Percentiles rank a stretch among this genome's conserved stretches.
Conservation (phyloP, 352 stramenopile species). For the Phytopythium chamaehyphon region DNA sequence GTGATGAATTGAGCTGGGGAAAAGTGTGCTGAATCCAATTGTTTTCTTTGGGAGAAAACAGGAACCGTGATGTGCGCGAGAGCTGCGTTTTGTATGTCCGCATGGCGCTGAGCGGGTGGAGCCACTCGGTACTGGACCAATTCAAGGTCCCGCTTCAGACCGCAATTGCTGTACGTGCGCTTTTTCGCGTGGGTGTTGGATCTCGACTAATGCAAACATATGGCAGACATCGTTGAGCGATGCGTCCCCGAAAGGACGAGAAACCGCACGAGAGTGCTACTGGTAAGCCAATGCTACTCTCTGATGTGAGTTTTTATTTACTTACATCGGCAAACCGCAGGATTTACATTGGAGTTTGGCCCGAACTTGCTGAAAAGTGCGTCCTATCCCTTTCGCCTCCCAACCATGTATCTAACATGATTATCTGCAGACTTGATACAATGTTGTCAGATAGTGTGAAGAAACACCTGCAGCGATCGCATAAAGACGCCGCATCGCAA, state of each 20-base stretch:
- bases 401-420: not conserved
- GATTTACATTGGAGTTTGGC: slow-evolving; percentile 47
- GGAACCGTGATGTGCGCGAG: slow-evolving; percentile 57
- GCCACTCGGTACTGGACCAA: slow-evolving; percentile 25
- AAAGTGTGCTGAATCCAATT: not conserved
- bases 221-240: slow-evolving; percentile 26
- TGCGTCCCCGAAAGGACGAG: slow-evolving; percentile 49
- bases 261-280: slow-evolving; percentile 55
- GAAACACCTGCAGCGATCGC: slow-evolving; percentile 57
- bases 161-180: slow-evolving; percentile 26
- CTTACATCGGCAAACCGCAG: slow-evolving; percentile 10
- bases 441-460: slow-evolving; percentile 48
- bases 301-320: slow-evolving; percentile 3
- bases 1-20: too few species aligned
- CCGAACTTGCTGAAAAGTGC: slow-evolving; percentile 39
- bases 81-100: slow-evolving; percentile 54
- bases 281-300: slow-evolving; percentile 25
- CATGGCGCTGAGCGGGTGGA: slow-evolving; percentile 41
- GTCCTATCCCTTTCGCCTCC: not conserved
- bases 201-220: too few species aligned
- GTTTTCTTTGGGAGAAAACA: slow-evolving; percentile 4
- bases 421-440: slow-evolving; percentile 28
- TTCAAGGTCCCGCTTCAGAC: slow-evolving; percentile 39
- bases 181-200: too few species aligned
- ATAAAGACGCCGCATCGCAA: slow-evolving; percentile 22